Conservation (phyloP, 78 protist species). For the Emiliania huxleyi region DNA sequence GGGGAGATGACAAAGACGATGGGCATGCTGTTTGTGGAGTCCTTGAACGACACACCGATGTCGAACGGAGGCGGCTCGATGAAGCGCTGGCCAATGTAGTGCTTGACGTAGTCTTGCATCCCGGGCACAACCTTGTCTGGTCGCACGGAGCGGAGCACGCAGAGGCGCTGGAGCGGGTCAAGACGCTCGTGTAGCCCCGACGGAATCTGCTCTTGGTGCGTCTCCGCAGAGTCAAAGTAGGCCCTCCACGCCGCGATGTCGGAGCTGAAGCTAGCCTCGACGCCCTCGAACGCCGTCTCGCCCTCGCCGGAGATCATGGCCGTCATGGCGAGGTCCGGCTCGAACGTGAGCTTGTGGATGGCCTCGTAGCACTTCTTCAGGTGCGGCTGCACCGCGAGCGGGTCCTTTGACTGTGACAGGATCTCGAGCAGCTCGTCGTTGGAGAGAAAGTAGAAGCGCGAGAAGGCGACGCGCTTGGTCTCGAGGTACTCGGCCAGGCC, state of each 20-base stretch:
- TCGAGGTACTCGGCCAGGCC: constrained; percentile 84
- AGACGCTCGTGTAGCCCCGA: constrained; percentile 17
- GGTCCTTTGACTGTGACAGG: constrained; percentile 78
- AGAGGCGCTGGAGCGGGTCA: constrained; percentile 26
- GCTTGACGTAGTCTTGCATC: constrained; percentile 52
- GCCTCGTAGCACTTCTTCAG: constrained; percentile 35
- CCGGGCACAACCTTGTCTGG: constrained; percentile 71
- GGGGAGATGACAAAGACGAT: constrained; percentile 85
- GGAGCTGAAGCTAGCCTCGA: neutral
- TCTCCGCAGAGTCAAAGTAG: constrained; percentile 40
- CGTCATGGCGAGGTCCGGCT: constrained; percentile 51
- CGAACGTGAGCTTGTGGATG: neutral
- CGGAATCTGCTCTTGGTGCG: neutral
- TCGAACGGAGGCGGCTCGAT: constrained; percentile 82
- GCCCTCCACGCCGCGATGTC: constrained; percentile 11
- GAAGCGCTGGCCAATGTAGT: constrained; percentile 57
- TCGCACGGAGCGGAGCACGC: constrained; percentile 60
- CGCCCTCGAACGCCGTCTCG: constrained; percentile 63
- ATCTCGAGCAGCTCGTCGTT: constrained; percentile 85
- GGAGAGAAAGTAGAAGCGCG: constrained; percentile 91
- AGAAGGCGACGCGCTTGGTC: constrained; percentile 79
- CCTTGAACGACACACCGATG: constrained; percentile 60
- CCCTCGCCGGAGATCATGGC: constrained; percentile 68
- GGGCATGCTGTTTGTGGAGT: constrained; percentile 64
- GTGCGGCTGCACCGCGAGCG: constrained; percentile 55